Evolutionary conservation across 2,329 filamentous ascomycete species (phyloP).

Genomic region (Fusarium sp.): DNA sequence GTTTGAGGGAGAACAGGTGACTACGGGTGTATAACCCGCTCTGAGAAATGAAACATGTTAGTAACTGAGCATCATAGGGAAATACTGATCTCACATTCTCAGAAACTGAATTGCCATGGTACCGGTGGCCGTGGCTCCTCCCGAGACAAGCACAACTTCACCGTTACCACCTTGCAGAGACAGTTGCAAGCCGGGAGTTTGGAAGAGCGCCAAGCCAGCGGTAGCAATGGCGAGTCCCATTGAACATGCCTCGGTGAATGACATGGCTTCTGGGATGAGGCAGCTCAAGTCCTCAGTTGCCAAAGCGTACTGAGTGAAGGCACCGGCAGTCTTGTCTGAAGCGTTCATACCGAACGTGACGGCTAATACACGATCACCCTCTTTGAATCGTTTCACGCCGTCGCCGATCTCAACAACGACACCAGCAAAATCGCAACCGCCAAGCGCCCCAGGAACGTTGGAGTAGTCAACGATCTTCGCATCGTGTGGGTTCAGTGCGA

Average conservation of each 20-base stretch:
- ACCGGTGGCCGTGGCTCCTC: neutral
- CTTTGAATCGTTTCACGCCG: neutral
- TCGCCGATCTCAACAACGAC: neutral
- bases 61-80: neutral
- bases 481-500: slow-evolving; percentile 2
- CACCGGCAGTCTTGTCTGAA: neutral
- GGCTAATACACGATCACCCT: neutral
- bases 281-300: slow-evolving; percentile 5
- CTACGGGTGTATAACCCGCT: neutral
- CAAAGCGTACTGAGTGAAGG: neutral
- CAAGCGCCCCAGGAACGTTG: neutral
- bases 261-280: neutral
- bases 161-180: neutral
- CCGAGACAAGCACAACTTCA: neutral
- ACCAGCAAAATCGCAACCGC: neutral
- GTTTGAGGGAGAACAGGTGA: neutral
- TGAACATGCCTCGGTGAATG: neutral
- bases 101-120: slow-evolving; percentile 3
- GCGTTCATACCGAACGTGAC: too few relatives aligned
- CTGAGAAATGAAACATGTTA: neutral
- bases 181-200: neutral
- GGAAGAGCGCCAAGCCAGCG: neutral
- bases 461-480: neutral
- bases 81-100: neutral
- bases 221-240: neutral